phyloP scores from a whole-genome alignment of 2,329 filamentous ascomycete species.

The Beauveria rudraprayagi region DNA sequence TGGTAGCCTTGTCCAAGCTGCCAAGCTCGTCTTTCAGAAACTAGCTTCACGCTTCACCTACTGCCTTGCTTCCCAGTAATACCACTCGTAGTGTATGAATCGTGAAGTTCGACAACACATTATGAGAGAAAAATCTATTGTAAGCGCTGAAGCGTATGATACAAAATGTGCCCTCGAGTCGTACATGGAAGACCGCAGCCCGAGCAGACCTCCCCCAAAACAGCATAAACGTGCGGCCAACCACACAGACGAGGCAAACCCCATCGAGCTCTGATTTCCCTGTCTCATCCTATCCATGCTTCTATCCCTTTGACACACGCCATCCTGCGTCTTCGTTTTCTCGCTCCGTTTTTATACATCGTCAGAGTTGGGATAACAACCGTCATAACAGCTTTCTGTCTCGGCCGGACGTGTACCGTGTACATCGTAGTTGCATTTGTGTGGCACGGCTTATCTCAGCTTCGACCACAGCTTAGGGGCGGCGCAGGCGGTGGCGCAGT shows the following conservation, averaged over 20 bases:
- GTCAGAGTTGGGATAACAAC: constrained; percentile 1
- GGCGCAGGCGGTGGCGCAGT: constrained; percentile 88
- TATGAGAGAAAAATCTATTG: constrained; percentile 12
- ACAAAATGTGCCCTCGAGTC: constrained; percentile 7
- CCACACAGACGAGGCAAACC: neutral
- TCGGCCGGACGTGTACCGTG: constrained; percentile 2
- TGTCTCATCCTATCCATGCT: neutral
- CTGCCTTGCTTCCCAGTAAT: no score
- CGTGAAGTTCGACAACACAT: neutral
- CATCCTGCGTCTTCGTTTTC: neutral
- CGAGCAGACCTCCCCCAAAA: neutral
- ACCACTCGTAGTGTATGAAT: no score
- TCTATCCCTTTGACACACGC: neutral
- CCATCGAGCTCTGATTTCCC: neutral
- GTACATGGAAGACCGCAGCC: neutral
- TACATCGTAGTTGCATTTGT: neutral
- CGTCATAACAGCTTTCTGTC: neutral
- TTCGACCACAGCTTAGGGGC: constrained; percentile 91
- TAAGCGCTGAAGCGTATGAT: constrained; percentile 14
- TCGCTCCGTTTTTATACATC: constrained; percentile 7
- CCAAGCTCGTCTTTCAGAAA: no score
- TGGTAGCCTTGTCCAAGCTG: no score
- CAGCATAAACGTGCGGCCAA: constrained; percentile 3
- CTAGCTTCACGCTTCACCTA: no score
- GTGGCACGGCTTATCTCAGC: constrained; percentile 64